Evolutionary conservation across 108 stramenopile genomes (phyloP), one percentile per base, ranked within the genome.

Genomic region (Heterococcus sp.): DNA sequence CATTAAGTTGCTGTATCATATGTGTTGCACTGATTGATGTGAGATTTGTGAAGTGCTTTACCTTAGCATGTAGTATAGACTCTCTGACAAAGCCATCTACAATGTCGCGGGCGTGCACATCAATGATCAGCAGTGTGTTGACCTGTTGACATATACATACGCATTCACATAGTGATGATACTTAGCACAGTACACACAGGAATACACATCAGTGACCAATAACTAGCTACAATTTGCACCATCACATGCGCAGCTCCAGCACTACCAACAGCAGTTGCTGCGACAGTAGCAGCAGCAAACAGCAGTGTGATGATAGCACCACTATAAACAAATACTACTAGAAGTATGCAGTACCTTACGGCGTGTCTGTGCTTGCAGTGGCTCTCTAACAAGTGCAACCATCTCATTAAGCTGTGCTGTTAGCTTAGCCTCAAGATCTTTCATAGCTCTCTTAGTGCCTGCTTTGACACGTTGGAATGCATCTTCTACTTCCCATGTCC

Each of bases 41-140:
- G n/a, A n/a, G n/a, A n/a, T n/a, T n/a, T n/a, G n/a, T n/a, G n/a
- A n/a, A n/a, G n/a, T n/a, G n/a, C 14, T 58, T 58, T 21, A 58
- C 46, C 46, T 90, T 88, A n/a, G 87, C 88, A 38, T 91, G 78
- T 14, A 91, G 70, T 36, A 91, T 89, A 0, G 87, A 88, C 37
- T 91, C 90, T 31, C 91, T 74, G n/a, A 91, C 90, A 46, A 91
- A 91, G 2, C 81, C 74, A 33, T 90, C 89, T 30, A 91, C 89
- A 68, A 91, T 91, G 83, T 91, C 91, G 27, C 91, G 84, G 21
- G 91, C 90, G 72, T 91, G 91, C 0, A 91, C 91, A 67, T 91
- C 91, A 38, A 91, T 90, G 67, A 91, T 90, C 36, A 91, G 88
- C 2, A 91, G 74, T 21, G 90, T 88, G 85, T 91, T 91, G 29